Percentiles rank a stretch among this genome's conserved stretches.
Conservation (phyloP, 106 monocot genomes). For the Platanthera guangdongensis region DNA sequence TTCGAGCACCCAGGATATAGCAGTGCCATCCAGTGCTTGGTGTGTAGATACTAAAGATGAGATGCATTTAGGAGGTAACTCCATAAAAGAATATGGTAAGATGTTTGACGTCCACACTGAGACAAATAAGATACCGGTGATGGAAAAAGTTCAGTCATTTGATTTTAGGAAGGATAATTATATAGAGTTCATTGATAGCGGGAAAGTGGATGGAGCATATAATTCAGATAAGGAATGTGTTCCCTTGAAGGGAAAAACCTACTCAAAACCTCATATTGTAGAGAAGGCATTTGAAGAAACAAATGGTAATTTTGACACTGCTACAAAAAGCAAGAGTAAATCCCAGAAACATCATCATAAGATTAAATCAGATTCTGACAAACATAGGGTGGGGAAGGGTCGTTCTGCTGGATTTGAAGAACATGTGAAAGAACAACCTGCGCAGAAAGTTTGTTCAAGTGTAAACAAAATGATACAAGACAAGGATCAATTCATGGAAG, state of each 20-base stretch:
- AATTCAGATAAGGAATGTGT: slow-evolving; percentile 19
- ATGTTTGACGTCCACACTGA: slow-evolving; percentile 9
- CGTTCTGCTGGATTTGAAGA: slow-evolving; percentile 15
- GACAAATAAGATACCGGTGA: slow-evolving; percentile 7
- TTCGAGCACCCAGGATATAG: slow-evolving; percentile 17
- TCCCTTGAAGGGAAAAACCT: slow-evolving; percentile 16
- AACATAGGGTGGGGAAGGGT: slow-evolving; percentile 22
- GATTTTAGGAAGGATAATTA: slow-evolving; percentile 17
- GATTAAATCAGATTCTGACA: slow-evolving; percentile 15
- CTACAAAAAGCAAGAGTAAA: slow-evolving; percentile 18
- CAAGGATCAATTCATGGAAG: slow-evolving; percentile 25
- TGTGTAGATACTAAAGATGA: slow-evolving; percentile 15
- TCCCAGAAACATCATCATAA: slow-evolving; percentile 18
- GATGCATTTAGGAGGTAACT: slow-evolving; percentile 11
- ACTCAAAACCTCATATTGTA: slow-evolving; percentile 17
- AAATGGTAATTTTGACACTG: slow-evolving; percentile 11
- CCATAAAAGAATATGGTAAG: slow-evolving; percentile 11
- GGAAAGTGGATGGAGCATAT: slow-evolving; percentile 10
- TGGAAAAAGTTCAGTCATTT: slow-evolving; percentile 9
- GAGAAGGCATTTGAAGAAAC: slow-evolving; percentile 17
- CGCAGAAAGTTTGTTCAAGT: slow-evolving; percentile 16
- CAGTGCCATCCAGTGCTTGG: slow-evolving; percentile 10
- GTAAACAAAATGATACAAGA: slow-evolving; percentile 20
- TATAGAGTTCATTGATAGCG: slow-evolving; percentile 7
- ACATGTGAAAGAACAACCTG: slow-evolving; percentile 14